Base-by-base conservation (phyloP, 441 rosid genomes). In the Brassica hybrid region DNA sequence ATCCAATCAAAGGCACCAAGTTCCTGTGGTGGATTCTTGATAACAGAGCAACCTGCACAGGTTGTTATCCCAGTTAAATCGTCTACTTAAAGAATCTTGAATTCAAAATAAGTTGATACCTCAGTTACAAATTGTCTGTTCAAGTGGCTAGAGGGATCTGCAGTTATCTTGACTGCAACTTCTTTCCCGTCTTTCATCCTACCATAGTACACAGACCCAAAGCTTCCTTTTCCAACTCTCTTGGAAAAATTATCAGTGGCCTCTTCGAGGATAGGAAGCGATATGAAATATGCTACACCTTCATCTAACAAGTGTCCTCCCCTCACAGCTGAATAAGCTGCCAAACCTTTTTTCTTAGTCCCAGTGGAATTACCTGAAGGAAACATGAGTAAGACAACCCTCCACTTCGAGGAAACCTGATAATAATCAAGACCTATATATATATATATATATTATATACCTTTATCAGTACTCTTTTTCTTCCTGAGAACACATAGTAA, bases 11-110 rank as follows among this genome's bases (percentile, higher is more conserved):
- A 54, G 98, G 97, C 72, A 95, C 98, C 86, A 95, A 88, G 83
- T 95, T 91, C 74, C 98, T 86, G 75, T 95, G 99, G 82, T 95
- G 98, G 77, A 95, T 95, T 85, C 98, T 91, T 5, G 99, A 95
- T 85, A 95, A 80, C 2, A 95, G 89, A 16, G 98, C 94, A 68
- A 93, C 93, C 98, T 94, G 86, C 84, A 88, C 34, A 4, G 64
- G 18, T 50, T 14, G 50, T n/a, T n/a, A n/a, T 48, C 68, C n/a
- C 50, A 23, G 5, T 34, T 38, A 18, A 41, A 10, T 67, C 7
- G 0, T 79, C 62, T 61, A 4, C 1, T 8, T 16, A 72, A 72
- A 36, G 23, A 72, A n/a, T n/a, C n/a, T n/a, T 41, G 12, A 63
- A 25, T 60, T 32, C 1, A 4, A 36, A 61, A 41, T 41, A 6